phyloP scores from a whole-genome alignment of 768 basidiomycete genomes.

The Tulasnella sp. region DNA sequence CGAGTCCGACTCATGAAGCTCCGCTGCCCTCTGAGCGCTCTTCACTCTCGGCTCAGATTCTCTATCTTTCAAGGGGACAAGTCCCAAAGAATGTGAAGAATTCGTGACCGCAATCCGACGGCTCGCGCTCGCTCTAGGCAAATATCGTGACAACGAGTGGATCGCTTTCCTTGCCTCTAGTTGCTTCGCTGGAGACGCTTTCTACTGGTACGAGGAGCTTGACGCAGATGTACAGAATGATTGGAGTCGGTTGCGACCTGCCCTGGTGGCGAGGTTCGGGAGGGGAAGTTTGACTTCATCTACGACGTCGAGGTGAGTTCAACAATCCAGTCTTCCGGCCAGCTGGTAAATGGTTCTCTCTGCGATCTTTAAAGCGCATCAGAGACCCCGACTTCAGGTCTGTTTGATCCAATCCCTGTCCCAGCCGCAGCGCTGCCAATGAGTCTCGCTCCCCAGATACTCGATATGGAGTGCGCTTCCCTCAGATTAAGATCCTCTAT shows the following conservation, averaged over 20 bases:
- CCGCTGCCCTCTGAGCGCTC: neutral
- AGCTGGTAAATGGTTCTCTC: no score
- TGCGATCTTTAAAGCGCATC: neutral
- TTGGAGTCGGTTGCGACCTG: neutral
- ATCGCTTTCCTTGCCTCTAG: neutral
- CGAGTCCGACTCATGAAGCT: neutral
- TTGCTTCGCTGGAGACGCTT: neutral
- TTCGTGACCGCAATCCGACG: neutral
- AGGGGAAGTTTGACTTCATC: neutral
- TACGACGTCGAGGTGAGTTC: neutral
- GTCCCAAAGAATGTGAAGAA: neutral
- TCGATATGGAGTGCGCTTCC: neutral
- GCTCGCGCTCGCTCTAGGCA: neutral
- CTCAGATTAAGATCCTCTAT: neutral
- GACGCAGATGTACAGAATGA: neutral
- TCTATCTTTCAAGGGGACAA: neutral
- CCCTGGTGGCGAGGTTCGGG: neutral
- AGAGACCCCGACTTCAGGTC: no score
- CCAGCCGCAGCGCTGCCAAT: no score
- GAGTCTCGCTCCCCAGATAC: no score
- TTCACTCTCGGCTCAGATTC: neutral
- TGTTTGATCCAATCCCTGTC: no score
- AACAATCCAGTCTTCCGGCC: neutral
- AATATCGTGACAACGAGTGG: neutral
- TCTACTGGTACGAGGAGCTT: slow-evolving; percentile 1